A percentile compares a stretch with the other conserved stretches of the same genome.
These are phyloP conservation scores for Saccharomycopsis phalli DNA, from an alignment of 1,139 yeast genomes.

Conservation along the genomic window DNA sequence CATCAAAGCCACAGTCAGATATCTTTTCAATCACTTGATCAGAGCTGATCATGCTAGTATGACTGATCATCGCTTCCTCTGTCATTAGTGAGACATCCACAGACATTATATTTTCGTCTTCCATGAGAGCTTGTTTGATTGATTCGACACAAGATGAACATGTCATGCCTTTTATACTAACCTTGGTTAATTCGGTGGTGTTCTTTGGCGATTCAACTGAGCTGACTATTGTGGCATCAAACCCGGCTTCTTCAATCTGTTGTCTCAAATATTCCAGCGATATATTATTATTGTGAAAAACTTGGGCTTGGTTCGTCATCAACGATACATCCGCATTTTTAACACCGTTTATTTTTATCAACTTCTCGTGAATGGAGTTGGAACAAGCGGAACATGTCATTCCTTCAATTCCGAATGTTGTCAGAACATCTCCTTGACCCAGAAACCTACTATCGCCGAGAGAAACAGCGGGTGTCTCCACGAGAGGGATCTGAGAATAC, in stretches of 20 bases:
- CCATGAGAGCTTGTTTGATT: constrained; percentile 45
- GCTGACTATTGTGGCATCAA: constrained; percentile 40
- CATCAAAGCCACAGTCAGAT: constrained; percentile 75
- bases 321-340: constrained; percentile 48
- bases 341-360: constrained; percentile 29
- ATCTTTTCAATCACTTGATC: constrained; percentile 39
- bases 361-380: constrained; percentile 48
- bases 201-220: constrained; percentile 14
- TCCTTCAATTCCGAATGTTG: constrained; percentile 39
- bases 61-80: constrained; percentile 56
- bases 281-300: constrained; percentile 36
- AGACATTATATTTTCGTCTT: constrained; percentile 27
- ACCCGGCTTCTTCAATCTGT: constrained; percentile 67
- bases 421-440: not conserved
- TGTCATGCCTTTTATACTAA: constrained; percentile 65
- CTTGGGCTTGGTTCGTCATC: constrained; percentile 62
- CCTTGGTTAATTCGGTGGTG: constrained; percentile 20
- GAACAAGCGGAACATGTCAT: constrained; percentile 90
- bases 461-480: not conserved
- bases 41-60: constrained; percentile 30
- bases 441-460: too few species aligned
- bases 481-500: constrained; percentile 1
- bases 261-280: constrained; percentile 33
- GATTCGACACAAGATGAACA: constrained; percentile 75
- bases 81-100: constrained; percentile 66